Percentiles rank a stretch among this genome's conserved stretches.
phyloP scores from a whole-genome alignment of 495 filamentous ascomycete species.

The Penicillium parvum region DNA sequence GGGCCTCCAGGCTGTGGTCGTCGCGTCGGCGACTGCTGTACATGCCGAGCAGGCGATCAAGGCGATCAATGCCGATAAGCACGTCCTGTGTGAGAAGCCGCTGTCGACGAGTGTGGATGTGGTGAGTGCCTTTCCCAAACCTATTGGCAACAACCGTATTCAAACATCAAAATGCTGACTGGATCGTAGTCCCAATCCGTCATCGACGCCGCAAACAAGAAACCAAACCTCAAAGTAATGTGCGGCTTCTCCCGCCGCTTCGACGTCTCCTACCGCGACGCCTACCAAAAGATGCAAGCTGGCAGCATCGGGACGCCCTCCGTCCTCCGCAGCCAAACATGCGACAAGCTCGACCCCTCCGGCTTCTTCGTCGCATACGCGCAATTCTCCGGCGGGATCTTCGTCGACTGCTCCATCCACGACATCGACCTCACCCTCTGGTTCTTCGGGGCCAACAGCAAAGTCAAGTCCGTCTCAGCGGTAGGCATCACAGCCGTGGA shows the following conservation, averaged over 20 bases:
- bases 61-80: slow-evolving; percentile 49
- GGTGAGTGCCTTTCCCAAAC: slow-evolving; percentile 30
- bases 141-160: not conserved
- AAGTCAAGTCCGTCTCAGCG: slow-evolving; percentile 44
- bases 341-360: slow-evolving; percentile 48
- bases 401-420: slow-evolving; percentile 53
- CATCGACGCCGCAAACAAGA: slow-evolving; percentile 44
- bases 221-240: slow-evolving; percentile 46
- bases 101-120: slow-evolving; percentile 47
- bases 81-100: slow-evolving; percentile 56
- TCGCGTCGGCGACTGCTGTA: slow-evolving; percentile 50
- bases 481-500: slow-evolving; percentile 54
- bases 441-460: slow-evolving; percentile 47
- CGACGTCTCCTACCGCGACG: slow-evolving; percentile 51
- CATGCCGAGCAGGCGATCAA: slow-evolving; percentile 56
- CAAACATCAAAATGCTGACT: no score
- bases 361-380: slow-evolving; percentile 56
- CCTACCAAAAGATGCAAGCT: slow-evolving; percentile 37
- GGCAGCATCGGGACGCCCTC: slow-evolving; percentile 48
- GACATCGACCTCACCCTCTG: slow-evolving; percentile 54
- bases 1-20: slow-evolving; percentile 50
- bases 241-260: slow-evolving; percentile 56
- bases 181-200: slow-evolving; percentile 48
- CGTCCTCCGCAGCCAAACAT: slow-evolving; percentile 53
- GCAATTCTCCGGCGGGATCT: slow-evolving; percentile 53